Base-by-base conservation (phyloP, 2,329 filamentous ascomycete genomes). In the Hypoxylon sp. region DNA sequence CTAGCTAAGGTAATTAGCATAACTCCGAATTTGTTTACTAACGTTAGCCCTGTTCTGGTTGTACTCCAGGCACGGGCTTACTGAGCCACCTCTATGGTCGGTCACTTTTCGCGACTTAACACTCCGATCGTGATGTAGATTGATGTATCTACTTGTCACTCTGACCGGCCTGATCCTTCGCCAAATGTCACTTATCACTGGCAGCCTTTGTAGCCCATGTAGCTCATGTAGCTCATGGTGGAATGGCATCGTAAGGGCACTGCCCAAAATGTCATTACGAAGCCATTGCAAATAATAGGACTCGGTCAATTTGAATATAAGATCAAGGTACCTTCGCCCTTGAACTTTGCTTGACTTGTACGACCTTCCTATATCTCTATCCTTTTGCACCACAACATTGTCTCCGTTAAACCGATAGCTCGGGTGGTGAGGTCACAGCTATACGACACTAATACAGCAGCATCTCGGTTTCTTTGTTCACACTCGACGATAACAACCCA, bases 41-140 rank as follows among this genome's bases (percentile, higher is more conserved):
- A 68, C 65, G 55, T 53, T 68, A 60, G 63, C 52, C 68, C 63
- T 66, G 67, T 57, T 46, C 65, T 50, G 53, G 56, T 64, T 63
- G 63, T 67, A 66, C 60, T 56, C 59, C 55, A 57, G 60, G 69
- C 65, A 65, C 65, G 69, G 65, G 72, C 72, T 74, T 74, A 74
- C 71, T 74, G 70, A 73, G 63, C 64, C 60, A 65, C 63, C 49
- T 61, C 36, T 60, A 28, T 63, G 56, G 61, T 66, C 59, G 65
- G 67, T 30, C 50, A 69, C 70, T 69, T 68, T 64, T 73, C 65
- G 65, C 63, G 58, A 69, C 64, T 70, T 57, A 66, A 49, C 57
- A 72, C 58, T 50, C 71, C 69, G 69, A 69, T 70, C 60, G 30
- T 52, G 17, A 73, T 73, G 72, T 74, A 74, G 60, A 38, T 51